Base-by-base conservation (phyloP, 768 basidiomycete species). In the Mycena polygramma region DNA sequence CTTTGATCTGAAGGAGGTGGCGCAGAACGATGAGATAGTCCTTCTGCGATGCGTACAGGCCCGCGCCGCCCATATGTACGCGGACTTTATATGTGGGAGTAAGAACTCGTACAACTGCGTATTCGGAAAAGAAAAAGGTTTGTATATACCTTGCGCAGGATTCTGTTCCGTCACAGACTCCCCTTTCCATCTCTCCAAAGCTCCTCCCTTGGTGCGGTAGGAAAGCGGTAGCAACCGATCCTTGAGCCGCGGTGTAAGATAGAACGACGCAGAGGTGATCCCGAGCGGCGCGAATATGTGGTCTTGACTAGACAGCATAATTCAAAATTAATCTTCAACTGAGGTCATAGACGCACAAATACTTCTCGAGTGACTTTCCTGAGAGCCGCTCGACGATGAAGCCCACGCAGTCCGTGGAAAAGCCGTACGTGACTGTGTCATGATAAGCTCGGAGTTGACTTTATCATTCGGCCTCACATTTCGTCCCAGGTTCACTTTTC, bases 401-500 rank as follows among this genome's bases (percentile, higher is more conserved):
- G 11, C 79, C 78, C 1, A 77, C 20, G 2, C 65, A 69, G 65
- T 79, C 77, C 2, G 72, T 52, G 15, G 66, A 66, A 54, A 69
- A 78, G 1, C 78, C 74, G 63, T 81, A 81, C 0, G 57, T 64
- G 48, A 73, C 80, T 81, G 14, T 22, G 20, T 19, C 9, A 14
- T 9, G 5, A 6, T 11, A 37, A 39, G 19, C 20, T 36, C 39
- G 5, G 24, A 39, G 7, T 9, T 6, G 20, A 2, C n/a, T n/a
- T n/a, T n/a, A n/a, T n/a, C n/a, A 15, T 22, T 11, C 13, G 5
- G 2, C 26, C 30, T 26, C 46, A 79, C 79, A 81, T 58, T 76
- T 65, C 11, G 77, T 75, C 13, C 80, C 81, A 4, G 81, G 81
- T 57, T 81, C 77, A 49, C 75, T 78, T 24, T 72, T 70, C 7